Evolutionary conservation across 2,329 filamentous ascomycete species (phyloP).

Genomic region (Penicillium sp.): DNA sequence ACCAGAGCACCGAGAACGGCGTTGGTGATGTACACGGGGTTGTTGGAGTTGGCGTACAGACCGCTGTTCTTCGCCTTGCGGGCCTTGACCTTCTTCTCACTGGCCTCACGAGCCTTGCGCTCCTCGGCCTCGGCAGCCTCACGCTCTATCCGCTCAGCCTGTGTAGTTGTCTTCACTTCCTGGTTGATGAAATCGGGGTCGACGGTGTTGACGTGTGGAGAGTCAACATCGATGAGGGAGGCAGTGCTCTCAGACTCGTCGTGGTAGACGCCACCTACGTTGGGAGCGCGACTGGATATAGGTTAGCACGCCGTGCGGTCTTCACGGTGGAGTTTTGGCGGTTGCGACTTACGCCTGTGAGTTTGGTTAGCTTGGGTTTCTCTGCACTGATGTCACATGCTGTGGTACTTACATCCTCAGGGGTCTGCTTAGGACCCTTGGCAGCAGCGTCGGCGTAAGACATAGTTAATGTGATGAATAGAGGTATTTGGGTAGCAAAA

Average conservation of each 20-base stretch:
- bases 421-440: conserved; percentile 48
- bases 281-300: conserved; percentile 42
- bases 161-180: conserved; percentile 47
- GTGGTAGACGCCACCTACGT: conserved; percentile 40
- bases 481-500: neutral
- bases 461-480: conserved; percentile 32
- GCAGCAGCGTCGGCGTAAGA: conserved; percentile 52
- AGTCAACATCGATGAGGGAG: conserved; percentile 50
- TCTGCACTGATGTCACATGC: neutral
- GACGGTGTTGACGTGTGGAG: conserved; percentile 47
- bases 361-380: conserved; percentile 12
- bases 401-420: conserved; percentile 46
- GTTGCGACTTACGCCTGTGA: conserved; percentile 38
- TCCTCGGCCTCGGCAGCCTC: conserved; percentile 34
- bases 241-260: conserved; percentile 43
- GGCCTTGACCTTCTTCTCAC: conserved; percentile 30
- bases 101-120: conserved; percentile 19
- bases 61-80: conserved; percentile 36
- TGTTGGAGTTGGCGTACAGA: conserved; percentile 43
- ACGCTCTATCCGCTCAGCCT: conserved; percentile 47
- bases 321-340: neutral
- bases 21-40: conserved; percentile 51
- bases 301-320: conserved; percentile 8
- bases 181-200: conserved; percentile 44
- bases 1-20: conserved; percentile 44